Evolutionary conservation across 1,284 basidiomycete genomes (phyloP).

Genomic region (Rhizopogon parksii): DNA sequence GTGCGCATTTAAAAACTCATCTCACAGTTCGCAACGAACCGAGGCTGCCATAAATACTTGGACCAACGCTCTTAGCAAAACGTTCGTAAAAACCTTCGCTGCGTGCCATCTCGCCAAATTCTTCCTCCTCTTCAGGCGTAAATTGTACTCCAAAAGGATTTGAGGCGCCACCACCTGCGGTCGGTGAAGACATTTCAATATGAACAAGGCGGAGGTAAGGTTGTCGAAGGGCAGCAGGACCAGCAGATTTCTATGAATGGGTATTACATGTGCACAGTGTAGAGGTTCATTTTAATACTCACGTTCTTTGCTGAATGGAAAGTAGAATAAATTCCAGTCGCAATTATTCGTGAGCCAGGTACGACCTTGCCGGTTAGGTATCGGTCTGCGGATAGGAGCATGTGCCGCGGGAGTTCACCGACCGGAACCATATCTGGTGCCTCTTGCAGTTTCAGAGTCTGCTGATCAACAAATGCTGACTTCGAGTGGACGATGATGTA

Average conservation of each 20-base stretch:
- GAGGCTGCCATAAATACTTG: slow-evolving; percentile 93
- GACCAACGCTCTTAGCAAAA: slow-evolving; percentile 91
- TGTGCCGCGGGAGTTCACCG: slow-evolving; percentile 94
- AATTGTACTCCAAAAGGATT: slow-evolving; percentile 84
- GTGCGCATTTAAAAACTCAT: background rate
- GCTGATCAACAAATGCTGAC: slow-evolving; percentile 92
- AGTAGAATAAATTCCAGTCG: slow-evolving; percentile 96
- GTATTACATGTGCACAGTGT: background rate
- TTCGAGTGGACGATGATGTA: slow-evolving; percentile 95
- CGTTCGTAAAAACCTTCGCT: slow-evolving; percentile 90
- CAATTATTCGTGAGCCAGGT: slow-evolving; percentile 90
- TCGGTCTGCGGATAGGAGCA: slow-evolving; percentile 88
- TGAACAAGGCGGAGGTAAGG: slow-evolving; percentile 94
- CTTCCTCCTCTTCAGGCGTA: slow-evolving; percentile 94
- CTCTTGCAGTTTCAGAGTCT: slow-evolving; percentile 96
- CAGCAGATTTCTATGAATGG: slow-evolving; percentile 57
- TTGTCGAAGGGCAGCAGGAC: slow-evolving; percentile 81
- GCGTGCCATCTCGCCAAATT: slow-evolving; percentile 85
- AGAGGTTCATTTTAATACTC: slow-evolving; percentile 22
- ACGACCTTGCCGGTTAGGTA: slow-evolving; percentile 88
- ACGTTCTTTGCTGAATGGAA: slow-evolving; percentile 84
- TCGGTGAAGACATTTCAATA: slow-evolving; percentile 79
- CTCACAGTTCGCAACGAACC: slow-evolving; percentile 43
- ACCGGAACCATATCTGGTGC: slow-evolving; percentile 99
- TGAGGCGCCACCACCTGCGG: slow-evolving; percentile 56